Conservation (phyloP, 805 yeast genomes). For the Ogataea wickerhamii region DNA sequence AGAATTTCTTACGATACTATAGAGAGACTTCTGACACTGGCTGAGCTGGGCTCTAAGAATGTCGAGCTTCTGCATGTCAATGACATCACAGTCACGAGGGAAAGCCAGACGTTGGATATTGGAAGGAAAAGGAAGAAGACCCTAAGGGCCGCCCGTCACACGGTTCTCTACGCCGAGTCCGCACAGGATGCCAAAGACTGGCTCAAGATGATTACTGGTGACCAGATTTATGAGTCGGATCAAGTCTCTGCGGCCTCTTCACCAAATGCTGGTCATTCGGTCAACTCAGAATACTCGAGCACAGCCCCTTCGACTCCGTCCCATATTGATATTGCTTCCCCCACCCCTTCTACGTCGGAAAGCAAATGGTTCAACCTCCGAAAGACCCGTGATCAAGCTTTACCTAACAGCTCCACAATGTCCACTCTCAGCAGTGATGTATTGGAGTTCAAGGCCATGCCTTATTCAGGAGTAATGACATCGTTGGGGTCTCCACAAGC, state of each 20-base stretch:
- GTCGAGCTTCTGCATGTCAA: constrained; percentile 21
- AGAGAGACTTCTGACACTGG: constrained; percentile 19
- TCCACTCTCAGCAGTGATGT: constrained; percentile 17
- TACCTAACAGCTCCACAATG: constrained; percentile 12
- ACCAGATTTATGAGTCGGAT: constrained; percentile 12
- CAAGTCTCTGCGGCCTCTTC: constrained; percentile 16
- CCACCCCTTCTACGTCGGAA: constrained; percentile 17
- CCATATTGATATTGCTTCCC: constrained; percentile 6
- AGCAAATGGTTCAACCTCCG: constrained; percentile 22
- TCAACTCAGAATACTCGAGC: constrained; percentile 8
- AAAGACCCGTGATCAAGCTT: constrained; percentile 15
- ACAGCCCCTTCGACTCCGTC: constrained; percentile 12
- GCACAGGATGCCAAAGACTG: constrained; percentile 50
- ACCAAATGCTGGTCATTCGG: constrained; percentile 10
- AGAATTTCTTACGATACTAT: constrained; percentile 20
- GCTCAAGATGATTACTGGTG: constrained; percentile 16
- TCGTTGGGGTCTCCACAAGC: constrained; percentile 12
- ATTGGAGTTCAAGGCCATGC: constrained; percentile 32
- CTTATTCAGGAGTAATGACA: constrained; percentile 26
- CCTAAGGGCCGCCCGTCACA: constrained; percentile 28
- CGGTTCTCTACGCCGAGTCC: constrained; percentile 71
- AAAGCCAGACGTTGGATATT: constrained; percentile 25
- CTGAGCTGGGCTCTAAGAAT: constrained; percentile 20
- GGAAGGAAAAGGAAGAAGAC: constrained; percentile 30
- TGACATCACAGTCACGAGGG: constrained; percentile 23